Conservation (phyloP, 1,284 basidiomycete species). For the Veloboletus limbatus region DNA sequence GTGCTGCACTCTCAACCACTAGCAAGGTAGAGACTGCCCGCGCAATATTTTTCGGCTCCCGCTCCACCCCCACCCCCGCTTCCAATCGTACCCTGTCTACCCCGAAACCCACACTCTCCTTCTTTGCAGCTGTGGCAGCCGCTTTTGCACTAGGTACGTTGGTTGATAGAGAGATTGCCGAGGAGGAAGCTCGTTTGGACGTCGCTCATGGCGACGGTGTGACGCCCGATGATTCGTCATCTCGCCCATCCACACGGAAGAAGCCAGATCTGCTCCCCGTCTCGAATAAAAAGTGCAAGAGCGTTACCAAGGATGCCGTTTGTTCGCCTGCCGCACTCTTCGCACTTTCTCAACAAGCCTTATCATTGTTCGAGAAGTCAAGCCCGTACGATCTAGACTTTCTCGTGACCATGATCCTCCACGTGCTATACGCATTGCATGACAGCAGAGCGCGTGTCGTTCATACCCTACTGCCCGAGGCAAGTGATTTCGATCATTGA, state of each 20-base stretch:
- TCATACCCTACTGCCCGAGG: conserved; percentile 34
- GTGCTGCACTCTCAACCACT: background rate
- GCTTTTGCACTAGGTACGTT: conserved; percentile 57
- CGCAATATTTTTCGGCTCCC: conserved; percentile 36
- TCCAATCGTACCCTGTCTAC: conserved; percentile 11
- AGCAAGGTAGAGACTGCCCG: conserved; percentile 31
- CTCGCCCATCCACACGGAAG: conserved; percentile 23
- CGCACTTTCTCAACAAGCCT: conserved; percentile 45
- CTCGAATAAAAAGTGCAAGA: conserved; percentile 27
- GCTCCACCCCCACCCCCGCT: conserved; percentile 6
- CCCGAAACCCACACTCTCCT: conserved; percentile 47
- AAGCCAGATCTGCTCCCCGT: conserved; percentile 19
- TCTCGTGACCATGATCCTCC: conserved; percentile 50
- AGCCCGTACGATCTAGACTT: conserved; percentile 48
- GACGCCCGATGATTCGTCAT: conserved; percentile 24
- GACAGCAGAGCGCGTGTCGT: conserved; percentile 45
- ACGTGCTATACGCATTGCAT: conserved; percentile 52
- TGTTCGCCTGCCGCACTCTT: conserved; percentile 39
- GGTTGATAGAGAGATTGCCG: conserved; percentile 32
- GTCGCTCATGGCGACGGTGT: conserved; percentile 20
- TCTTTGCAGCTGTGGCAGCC: conserved; percentile 55
- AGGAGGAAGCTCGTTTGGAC: conserved; percentile 29
- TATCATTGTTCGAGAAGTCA: conserved; percentile 41
- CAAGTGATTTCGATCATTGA: conserved; percentile 30
- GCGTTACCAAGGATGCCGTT: conserved; percentile 26